Percentiles rank a stretch among this genome's conserved stretches.
These are phyloP conservation scores for Populus tremula DNA, from an alignment of 345 rosid genomes.

Conservation along the genomic window DNA sequence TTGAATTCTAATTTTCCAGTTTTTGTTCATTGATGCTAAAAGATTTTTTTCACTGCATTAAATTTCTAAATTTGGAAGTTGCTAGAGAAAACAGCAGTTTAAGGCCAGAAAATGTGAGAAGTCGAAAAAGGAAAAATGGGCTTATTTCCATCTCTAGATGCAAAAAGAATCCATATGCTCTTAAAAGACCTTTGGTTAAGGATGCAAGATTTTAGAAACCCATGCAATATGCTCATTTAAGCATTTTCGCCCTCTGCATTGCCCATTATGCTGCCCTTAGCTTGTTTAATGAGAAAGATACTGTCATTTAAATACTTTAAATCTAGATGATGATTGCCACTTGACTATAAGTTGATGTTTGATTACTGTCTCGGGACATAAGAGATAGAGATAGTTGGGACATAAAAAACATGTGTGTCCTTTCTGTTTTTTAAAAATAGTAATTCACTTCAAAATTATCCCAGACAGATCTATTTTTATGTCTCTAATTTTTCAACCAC, in stretches of 20 bases:
- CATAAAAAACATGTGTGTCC: too few relatives aligned
- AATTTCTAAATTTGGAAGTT: conserved; percentile 1
- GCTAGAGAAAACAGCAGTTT: neutral
- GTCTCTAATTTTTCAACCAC: too few relatives aligned
- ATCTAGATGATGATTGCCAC: neutral
- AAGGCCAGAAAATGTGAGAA: neutral
- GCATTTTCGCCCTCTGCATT: neutral
- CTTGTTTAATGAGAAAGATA: neutral
- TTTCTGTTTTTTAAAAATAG: too few relatives aligned
- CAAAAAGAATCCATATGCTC: neutral
- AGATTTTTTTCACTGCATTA: neutral
- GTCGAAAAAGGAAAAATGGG: neutral
- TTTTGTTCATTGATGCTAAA: neutral
- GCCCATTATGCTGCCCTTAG: neutral
- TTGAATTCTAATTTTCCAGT: neutral
- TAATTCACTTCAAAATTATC: too few relatives aligned
- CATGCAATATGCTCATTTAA: neutral
- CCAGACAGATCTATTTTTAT: too few relatives aligned
- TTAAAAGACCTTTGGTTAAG: neutral
- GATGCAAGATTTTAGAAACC: neutral
- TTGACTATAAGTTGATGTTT: neutral
- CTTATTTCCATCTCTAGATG: neutral
- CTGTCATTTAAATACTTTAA: neutral
- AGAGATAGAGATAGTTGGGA: neutral
- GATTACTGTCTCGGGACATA: too few relatives aligned